Conservation (phyloP, 1,284 basidiomycete species). For the Anthracocystis panici-leucophaei region DNA sequence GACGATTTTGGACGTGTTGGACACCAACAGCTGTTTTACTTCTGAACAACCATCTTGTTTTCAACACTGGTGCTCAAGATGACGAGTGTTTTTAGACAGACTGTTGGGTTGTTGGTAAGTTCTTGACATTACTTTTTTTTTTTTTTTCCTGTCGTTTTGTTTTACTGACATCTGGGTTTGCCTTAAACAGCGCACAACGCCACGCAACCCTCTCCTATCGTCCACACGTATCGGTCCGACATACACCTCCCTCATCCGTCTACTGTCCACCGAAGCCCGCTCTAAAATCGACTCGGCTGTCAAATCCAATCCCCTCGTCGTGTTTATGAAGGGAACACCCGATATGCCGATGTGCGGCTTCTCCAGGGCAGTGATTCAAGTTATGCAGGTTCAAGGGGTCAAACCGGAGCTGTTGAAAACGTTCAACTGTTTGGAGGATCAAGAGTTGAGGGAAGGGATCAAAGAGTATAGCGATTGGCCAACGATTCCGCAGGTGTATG, state of each 20-base stretch:
- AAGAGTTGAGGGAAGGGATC: constrained; percentile 83
- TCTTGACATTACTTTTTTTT: neutral
- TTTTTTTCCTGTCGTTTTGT: too few species aligned
- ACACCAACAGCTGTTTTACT: too few species aligned
- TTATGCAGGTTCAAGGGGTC: constrained; percentile 90
- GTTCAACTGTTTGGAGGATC: constrained; percentile 89
- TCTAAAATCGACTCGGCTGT: constrained; percentile 74
- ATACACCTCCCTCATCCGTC: constrained; percentile 38
- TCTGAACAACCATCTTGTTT: too few species aligned
- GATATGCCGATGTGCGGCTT: constrained; percentile 84
- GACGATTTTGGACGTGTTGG: too few species aligned
- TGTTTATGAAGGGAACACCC: constrained; percentile 93
- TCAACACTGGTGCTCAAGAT: neutral
- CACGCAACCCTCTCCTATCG: neutral
- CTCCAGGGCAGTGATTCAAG: constrained; percentile 90
- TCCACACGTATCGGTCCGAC: neutral
- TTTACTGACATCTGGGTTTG: neutral
- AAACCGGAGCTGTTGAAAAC: constrained; percentile 72
- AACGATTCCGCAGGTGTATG: constrained; percentile 94
- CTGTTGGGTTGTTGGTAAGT: constrained; percentile 22
- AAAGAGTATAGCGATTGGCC: constrained; percentile 98
- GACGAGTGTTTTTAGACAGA: constrained; percentile 27
- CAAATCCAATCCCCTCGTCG: constrained; percentile 79
- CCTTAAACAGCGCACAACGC: neutral
- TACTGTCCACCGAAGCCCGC: constrained; percentile 71